Evolutionary conservation across 257 asterid species (phyloP).

Genomic region (Salvia rosmarinus): DNA sequence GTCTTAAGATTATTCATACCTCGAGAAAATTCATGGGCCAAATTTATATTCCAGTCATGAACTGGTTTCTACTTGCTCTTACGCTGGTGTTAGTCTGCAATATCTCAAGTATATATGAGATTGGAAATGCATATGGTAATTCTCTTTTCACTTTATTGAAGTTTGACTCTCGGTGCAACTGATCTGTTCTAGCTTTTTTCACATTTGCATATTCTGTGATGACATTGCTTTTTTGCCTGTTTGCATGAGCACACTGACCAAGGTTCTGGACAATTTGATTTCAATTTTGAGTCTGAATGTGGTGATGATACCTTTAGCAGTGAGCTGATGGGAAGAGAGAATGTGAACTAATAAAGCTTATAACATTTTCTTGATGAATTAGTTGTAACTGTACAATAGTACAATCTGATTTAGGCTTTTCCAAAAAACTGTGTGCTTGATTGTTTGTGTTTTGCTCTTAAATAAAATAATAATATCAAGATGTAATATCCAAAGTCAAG

Average conservation of each 20-base stretch:
- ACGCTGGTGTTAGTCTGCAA: slow-evolving; percentile 82
- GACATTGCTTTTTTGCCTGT: background rate
- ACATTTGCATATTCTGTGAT: slow-evolving; percentile 2
- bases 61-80: slow-evolving; percentile 84
- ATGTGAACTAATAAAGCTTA: background rate
- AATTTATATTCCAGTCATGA: slow-evolving; percentile 95
- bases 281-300: slow-evolving; percentile 9
- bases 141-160: slow-evolving; percentile 26
- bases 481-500: background rate
- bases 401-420: background rate
- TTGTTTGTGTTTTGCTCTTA: background rate
- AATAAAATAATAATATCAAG: background rate
- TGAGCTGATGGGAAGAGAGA: background rate
- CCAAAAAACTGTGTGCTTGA: background rate
- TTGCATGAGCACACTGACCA: slow-evolving; percentile 12
- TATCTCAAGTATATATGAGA: slow-evolving; percentile 86
- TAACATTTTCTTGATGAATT: background rate
- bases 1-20: slow-evolving; percentile 92
- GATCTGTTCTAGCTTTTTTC: background rate
- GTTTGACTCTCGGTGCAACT: background rate
- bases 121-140: slow-evolving; percentile 99
- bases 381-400: background rate
- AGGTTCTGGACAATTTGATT: background rate
- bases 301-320: background rate
- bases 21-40: slow-evolving; percentile 97